phyloP scores from a whole-genome alignment of 768 basidiomycete species.

The Lactarius quietus region DNA sequence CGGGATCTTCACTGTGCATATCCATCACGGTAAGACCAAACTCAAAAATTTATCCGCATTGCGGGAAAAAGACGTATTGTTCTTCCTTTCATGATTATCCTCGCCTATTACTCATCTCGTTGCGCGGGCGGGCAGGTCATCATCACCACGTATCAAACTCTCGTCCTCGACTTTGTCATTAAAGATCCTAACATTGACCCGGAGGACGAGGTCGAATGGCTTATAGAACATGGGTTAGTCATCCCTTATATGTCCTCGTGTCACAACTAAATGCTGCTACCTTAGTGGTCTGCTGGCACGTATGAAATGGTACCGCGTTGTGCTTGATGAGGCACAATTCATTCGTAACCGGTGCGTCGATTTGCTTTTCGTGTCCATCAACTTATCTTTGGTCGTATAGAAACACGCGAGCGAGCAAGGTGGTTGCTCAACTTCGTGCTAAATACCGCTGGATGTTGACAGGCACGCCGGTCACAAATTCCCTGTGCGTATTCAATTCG shows the following conservation, averaged over 20 bases:
- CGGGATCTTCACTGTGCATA: constrained; percentile 54
- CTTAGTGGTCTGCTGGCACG: constrained; percentile 54
- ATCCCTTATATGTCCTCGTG: not conserved
- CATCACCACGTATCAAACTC: constrained; percentile 74
- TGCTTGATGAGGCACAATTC: constrained; percentile 79
- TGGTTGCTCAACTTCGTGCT: constrained; percentile 55
- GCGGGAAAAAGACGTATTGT: constrained; percentile 49
- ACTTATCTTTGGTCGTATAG: constrained; percentile 31
- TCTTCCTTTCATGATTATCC: not conserved
- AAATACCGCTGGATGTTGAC: constrained; percentile 79
- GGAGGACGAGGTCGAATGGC: constrained; percentile 47
- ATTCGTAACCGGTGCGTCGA: constrained; percentile 57
- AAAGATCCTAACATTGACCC: constrained; percentile 44
- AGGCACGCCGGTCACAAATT: constrained; percentile 72
- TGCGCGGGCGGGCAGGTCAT: constrained; percentile 45
- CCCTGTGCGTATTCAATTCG: constrained; percentile 40
- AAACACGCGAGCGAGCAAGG: constrained; percentile 53
- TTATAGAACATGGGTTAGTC: constrained; percentile 47
- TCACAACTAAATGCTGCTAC: not conserved
- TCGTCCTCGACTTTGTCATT: constrained; percentile 55
- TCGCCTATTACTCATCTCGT: not conserved
- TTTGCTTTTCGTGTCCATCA: not conserved
- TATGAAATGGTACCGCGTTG: constrained; percentile 61
- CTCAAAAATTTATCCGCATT: constrained; percentile 51
- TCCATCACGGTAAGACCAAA: constrained; percentile 73